phyloP scores from a whole-genome alignment of 2,329 filamentous ascomycete genomes.

The Fusarium temperatum region DNA sequence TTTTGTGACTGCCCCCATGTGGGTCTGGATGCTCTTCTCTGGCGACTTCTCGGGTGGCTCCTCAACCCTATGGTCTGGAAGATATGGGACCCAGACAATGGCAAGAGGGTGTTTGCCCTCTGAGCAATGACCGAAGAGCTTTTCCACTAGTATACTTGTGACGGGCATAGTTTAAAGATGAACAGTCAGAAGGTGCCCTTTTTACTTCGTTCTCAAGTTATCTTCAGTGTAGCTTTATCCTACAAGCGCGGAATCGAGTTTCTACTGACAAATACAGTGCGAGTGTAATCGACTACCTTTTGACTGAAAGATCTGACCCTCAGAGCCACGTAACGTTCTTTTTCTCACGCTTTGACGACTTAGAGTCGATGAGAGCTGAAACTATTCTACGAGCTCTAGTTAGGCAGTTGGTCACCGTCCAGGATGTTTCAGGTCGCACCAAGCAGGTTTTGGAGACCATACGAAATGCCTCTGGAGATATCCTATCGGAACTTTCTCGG shows the following conservation, averaged over 20 bases:
- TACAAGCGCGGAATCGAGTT: fast-evolving
- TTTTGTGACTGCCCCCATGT: too few relatives aligned
- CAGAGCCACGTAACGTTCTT: fast-evolving
- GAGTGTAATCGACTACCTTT: background rate
- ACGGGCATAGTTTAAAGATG: too few relatives aligned
- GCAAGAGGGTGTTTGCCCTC: too few relatives aligned
- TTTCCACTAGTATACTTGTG: too few relatives aligned
- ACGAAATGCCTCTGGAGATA: fast-evolving
- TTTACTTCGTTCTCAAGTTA: too few relatives aligned
- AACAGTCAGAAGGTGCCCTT: too few relatives aligned
- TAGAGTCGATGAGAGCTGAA: background rate
- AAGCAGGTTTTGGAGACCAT: background rate
- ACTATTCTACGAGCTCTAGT: background rate
- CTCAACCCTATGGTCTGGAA: too few relatives aligned
- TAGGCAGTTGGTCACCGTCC: background rate
- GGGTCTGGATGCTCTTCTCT: too few relatives aligned
- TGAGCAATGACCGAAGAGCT: too few relatives aligned
- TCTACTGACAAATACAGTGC: fast-evolving
- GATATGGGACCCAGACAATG: too few relatives aligned
- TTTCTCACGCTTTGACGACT: background rate
- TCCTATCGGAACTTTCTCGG: fast-evolving
- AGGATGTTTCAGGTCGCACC: fast-evolving
- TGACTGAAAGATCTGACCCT: fast-evolving
- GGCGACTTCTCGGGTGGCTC: too few relatives aligned
- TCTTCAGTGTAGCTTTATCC: too few relatives aligned